Evolutionary conservation across 129 eudicot species (phyloP).

Genomic region (Flaveria linearis): DNA sequence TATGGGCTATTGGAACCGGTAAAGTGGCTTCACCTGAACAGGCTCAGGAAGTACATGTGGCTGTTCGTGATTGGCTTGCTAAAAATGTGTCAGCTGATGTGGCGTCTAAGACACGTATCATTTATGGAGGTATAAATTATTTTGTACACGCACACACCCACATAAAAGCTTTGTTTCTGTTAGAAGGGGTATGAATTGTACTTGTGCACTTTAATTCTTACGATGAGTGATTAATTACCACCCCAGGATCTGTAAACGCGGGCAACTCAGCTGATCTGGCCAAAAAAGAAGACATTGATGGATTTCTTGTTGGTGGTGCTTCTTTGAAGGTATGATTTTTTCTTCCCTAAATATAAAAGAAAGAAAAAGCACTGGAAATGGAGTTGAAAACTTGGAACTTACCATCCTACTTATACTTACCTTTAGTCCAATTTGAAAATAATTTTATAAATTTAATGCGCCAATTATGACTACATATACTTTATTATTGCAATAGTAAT

Average conservation of each 20-base stretch:
- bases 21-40: conserved; percentile 91
- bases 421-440: background rate
- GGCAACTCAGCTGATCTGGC: conserved; percentile 89
- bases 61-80: conserved; percentile 88
- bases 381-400: background rate
- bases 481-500: background rate
- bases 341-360: background rate
- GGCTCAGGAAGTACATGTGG: conserved; percentile 88
- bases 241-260: conserved; percentile 90
- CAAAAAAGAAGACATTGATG: conserved; percentile 85
- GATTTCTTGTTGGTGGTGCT: conserved; percentile 96
- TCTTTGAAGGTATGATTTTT: conserved; percentile 68
- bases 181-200: background rate
- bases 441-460: background rate
- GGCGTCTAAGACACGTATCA: conserved; percentile 91
- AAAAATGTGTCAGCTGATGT: conserved; percentile 84
- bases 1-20: conserved; percentile 99
- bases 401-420: background rate
- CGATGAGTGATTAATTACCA: conserved; percentile 10
- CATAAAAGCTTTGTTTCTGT: background rate
- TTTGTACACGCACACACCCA: background rate
- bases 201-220: background rate
- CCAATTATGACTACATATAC: too few species aligned
- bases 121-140: conserved; percentile 73
- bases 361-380: background rate